Evolutionary conservation across 306 rosid species (phyloP).

Genomic region (Citrullus mucosospermus): DNA sequence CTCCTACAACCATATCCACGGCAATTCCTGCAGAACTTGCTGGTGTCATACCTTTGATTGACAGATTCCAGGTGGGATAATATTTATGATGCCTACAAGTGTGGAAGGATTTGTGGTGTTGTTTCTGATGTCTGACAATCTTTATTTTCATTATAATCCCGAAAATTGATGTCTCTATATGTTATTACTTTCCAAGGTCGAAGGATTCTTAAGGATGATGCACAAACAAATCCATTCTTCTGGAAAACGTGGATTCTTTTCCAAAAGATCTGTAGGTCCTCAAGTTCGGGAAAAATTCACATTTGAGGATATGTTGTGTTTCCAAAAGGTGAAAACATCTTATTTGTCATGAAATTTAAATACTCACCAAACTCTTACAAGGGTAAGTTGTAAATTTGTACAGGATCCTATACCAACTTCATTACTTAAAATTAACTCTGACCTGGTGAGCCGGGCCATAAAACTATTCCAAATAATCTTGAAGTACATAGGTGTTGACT

Average conservation of each 20-base stretch:
- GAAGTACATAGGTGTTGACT: slow-evolving; percentile 87
- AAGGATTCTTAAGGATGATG: slow-evolving; percentile 79
- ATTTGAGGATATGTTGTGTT: slow-evolving; percentile 92
- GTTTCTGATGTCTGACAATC: background rate
- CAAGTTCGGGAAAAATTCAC: slow-evolving; percentile 65
- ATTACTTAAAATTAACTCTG: slow-evolving; percentile 63
- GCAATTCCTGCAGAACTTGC: slow-evolving; percentile 75
- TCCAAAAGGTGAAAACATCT: slow-evolving; percentile 60
- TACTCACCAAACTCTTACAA: slow-evolving; percentile 4
- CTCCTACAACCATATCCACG: slow-evolving; percentile 59
- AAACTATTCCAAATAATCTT: slow-evolving; percentile 74
- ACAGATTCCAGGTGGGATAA: slow-evolving; percentile 64
- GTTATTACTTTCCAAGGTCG: slow-evolving; percentile 43
- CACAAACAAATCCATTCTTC: slow-evolving; percentile 93
- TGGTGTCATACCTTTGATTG: slow-evolving; percentile 83
- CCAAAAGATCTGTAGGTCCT: slow-evolving; percentile 64
- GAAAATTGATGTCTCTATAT: background rate
- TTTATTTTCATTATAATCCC: background rate
- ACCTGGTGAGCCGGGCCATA: slow-evolving; percentile 70
- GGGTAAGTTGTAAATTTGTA: slow-evolving; percentile 1
- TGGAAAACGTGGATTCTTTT: slow-evolving; percentile 88
- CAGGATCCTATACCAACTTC: slow-evolving; percentile 93
- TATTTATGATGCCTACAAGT: background rate
- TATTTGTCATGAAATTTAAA: background rate
- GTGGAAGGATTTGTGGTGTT: background rate